Evolutionary conservation across 176 grass and related monocot species (phyloP), one percentile per base, ranked within the genome.

Genomic region (Avena insularis): DNA sequence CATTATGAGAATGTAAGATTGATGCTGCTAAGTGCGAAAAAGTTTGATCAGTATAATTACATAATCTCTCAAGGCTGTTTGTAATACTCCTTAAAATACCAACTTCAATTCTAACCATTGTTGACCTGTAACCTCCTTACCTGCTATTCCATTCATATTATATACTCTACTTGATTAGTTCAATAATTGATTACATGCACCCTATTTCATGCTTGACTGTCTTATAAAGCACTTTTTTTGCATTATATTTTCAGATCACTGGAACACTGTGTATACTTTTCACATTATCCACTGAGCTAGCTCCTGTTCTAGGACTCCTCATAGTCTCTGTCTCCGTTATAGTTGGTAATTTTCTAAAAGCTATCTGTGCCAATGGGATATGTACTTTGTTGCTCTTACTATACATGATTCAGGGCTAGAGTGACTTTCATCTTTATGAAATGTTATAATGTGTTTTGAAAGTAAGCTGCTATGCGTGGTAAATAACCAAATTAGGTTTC

Each of bases 231-330:
- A 57, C 29, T 45, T 70, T 68, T 45, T 65, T 5, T 53, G 20
- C 68, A 9, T 67, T 86, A 70, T 81, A 82, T 51, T 70, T 89
- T 81, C 92, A 98, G 96, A 91, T 98, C 86, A 88, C 87, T 38
- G 96, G 96, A 85, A 98, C 96, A 63, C 83, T 98, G 56, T 93
- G 93, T 84, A 88, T 98, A 84, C 96, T 98, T 89, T 98, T 98
- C 85, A 81, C 90, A 54, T 84, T 98, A 83, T 98, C 96, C 31
- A 80, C 78, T 89, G 91, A 98, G 84, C 89, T 98, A 36, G 96
- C 96, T 91, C 96, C 96, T 80, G 92, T 98, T 62, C 88, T 98
- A 13, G 96, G 82, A 8, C 79, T 95, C 50, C 92, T 98, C 45
- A 98, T 98, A 83, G 93, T 98, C 64, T 95, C 90, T 31, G 66